Evolutionary conservation across 2,329 filamentous ascomycete species (phyloP).

Genomic region (Fusarium setosum): DNA sequence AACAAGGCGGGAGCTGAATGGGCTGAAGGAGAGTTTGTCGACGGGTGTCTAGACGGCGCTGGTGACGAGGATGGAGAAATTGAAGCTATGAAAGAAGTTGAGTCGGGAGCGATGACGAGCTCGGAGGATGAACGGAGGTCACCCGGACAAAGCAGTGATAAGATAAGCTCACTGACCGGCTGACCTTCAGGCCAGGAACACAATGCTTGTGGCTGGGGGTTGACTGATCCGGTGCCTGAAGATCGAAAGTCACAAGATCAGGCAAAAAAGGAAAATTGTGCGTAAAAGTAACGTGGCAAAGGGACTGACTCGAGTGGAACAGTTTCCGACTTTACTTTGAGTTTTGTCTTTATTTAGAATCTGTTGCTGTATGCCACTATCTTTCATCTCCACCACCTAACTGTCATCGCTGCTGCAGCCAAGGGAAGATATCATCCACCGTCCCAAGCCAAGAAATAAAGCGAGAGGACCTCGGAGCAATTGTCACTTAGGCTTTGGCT

Average conservation of each 20-base stretch:
- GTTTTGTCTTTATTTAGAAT: background rate
- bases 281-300: conserved; percentile 13
- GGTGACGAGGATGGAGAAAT: conserved; percentile 1
- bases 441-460: background rate
- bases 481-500: conserved; percentile 10
- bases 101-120: conserved; percentile 26
- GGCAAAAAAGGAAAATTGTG: background rate
- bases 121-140: conserved; percentile 31
- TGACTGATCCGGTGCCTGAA: background rate
- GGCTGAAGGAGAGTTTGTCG: background rate
- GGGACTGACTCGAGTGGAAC: conserved; percentile 19
- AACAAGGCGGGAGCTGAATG: conserved; percentile 18
- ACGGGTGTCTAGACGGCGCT: background rate
- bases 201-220: background rate
- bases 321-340: conserved; percentile 9
- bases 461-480: background rate
- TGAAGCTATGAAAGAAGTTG: conserved; percentile 22
- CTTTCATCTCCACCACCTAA: background rate
- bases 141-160: conserved; percentile 29
- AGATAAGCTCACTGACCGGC: conserved; percentile 27
- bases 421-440: background rate
- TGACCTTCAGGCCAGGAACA: conserved; percentile 16
- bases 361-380: background rate
- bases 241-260: background rate
- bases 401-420: background rate